A percentile compares a stretch with the other conserved stretches of the same genome.
phyloP scores from a whole-genome alignment of 305 asterid species.

The Ilex paraguariensis region DNA sequence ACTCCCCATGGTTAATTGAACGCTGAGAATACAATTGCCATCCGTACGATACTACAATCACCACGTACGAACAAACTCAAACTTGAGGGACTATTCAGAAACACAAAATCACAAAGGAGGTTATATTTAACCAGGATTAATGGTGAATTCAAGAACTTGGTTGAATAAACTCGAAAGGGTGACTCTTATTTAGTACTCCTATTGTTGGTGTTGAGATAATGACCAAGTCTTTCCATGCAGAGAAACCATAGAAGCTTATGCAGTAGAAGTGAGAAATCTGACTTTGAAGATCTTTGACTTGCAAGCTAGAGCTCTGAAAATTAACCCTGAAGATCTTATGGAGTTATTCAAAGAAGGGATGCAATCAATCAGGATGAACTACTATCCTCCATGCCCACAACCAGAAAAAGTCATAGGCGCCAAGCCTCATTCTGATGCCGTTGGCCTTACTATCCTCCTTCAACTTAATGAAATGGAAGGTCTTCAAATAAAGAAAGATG shows the following conservation, averaged over 20 bases:
- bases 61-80: no score
- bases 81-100: no score
- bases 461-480: not conserved
- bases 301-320: conserved; percentile 7
- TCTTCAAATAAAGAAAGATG: not conserved
- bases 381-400: conserved; percentile 1
- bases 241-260: conserved; percentile 7
- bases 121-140: no score
- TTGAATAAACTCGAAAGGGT: no score
- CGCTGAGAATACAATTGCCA: no score
- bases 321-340: not conserved
- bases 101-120: no score
- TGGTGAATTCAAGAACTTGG: no score
- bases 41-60: no score
- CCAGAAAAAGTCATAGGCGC: not conserved
- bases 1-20: no score
- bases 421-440: not conserved
- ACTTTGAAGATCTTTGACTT: conserved; percentile 5
- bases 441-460: not conserved
- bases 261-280: not conserved
- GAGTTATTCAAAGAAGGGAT: conserved; percentile 8
- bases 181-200: no score
- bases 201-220: no score
- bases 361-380: not conserved
- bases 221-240: not conserved